Percentiles rank a stretch among this genome's conserved stretches.
phyloP scores from a whole-genome alignment of 2,329 filamentous ascomycete species.

The Botrytis cinerea region DNA sequence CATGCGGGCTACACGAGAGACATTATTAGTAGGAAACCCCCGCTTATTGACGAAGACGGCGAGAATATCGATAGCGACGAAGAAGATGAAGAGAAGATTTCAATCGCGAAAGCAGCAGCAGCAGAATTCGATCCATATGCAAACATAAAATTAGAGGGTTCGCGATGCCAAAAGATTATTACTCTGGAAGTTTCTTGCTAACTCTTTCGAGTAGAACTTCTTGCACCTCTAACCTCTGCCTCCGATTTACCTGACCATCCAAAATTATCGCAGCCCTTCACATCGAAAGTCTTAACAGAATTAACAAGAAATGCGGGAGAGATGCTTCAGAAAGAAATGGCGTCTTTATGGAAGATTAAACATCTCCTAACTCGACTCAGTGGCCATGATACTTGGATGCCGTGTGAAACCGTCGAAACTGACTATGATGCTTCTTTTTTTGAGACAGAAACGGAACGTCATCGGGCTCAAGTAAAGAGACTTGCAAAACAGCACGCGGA shows the following conservation, averaged over 20 bases:
- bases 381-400: slow-evolving; percentile 71
- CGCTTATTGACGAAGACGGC: slow-evolving; percentile 74
- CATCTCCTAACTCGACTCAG: slow-evolving; percentile 71
- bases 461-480: slow-evolving; percentile 31
- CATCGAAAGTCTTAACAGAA: slow-evolving; percentile 70
- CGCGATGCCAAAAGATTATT: slow-evolving; percentile 38
- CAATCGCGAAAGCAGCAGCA: slow-evolving; percentile 58
- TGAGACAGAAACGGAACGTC: slow-evolving; percentile 37
- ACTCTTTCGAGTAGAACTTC: slow-evolving; percentile 56
- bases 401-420: slow-evolving; percentile 59
- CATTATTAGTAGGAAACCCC: slow-evolving; percentile 74
- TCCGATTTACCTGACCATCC: slow-evolving; percentile 75
- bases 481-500: slow-evolving; percentile 35
- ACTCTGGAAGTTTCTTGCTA: slow-evolving; percentile 24
- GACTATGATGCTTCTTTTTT: slow-evolving; percentile 58
- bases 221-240: slow-evolving; percentile 73
- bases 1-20: slow-evolving; percentile 72
- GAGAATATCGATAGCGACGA: slow-evolving; percentile 75
- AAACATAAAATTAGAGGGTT: slow-evolving; percentile 70
- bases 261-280: slow-evolving; percentile 73
- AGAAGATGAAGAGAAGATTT: slow-evolving; percentile 62
- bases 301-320: slow-evolving; percentile 68
- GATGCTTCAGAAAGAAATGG: slow-evolving; percentile 74
- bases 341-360: slow-evolving; percentile 72
- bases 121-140: slow-evolving; percentile 74